Evolutionary conservation across 2,329 filamentous ascomycete species (phyloP), one percentile per base, ranked within the genome.

Genomic region (Paramyrothecium sp.): DNA sequence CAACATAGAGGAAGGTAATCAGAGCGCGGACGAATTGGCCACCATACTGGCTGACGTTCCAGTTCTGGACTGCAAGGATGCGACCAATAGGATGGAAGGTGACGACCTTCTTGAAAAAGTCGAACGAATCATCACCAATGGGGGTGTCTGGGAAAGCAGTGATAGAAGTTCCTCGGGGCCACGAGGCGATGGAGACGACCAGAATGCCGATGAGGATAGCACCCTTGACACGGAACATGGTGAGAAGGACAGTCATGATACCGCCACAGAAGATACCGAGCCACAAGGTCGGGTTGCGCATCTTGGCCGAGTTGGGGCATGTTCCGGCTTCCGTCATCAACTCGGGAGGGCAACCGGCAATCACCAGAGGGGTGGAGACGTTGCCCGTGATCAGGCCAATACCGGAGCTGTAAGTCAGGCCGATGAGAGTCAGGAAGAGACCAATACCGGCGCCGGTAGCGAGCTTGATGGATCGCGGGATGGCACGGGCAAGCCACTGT

Each of bases 81-180:
- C 82, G 81, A 58, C 80, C 71, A 67, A 94, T 93, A 1, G 85
- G 82, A 66, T 91, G 89, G 77, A 94, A 92, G 3, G 86, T 85
- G 17, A 91, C 89, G 1, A 94, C 88, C 67, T 91, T 81, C 69
- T 88, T 90, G 81, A 94, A 94, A 74, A 92, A 92, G 58, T 92
- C 80, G 71, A 93, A 94, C 19, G 77, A 78, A 60, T 80, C 79
- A 68, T 92, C 78, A 47, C 90, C 90, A 3, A 85, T 72, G 0
- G 77, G 67, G 0, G 83, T 89, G 64, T 91, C 77, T 0, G 90
- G 90, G 74, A 94, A 94, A 71, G 88, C 90, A 1, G 90, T 92
- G 51, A 94, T 85, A 0, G 80, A 69, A 0, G 90, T 92, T 4
- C 78, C 75, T 23, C 89, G 83, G 1, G 90, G 90, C 90, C 90